These are phyloP conservation scores for Phytophthora citricola DNA, from an alignment of 352 stramenopile species.

Conservation along the genomic window DNA sequence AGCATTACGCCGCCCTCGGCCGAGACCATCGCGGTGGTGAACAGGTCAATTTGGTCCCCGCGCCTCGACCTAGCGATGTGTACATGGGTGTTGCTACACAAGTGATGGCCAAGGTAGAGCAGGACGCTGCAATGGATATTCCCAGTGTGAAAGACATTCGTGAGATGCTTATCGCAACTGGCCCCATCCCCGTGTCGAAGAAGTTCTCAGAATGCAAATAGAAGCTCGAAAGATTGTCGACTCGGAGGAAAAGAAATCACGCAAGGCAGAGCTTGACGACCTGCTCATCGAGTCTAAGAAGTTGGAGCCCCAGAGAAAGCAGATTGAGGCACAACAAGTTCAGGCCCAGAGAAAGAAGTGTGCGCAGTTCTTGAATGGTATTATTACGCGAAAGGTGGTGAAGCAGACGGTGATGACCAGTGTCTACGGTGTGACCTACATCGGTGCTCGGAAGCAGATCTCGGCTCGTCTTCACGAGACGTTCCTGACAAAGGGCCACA, in stretches of 20 bases:
- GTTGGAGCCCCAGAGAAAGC: too few species aligned
- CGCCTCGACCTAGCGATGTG: constrained; percentile 96
- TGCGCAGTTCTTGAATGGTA: constrained; percentile 74
- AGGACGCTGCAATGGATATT: constrained; percentile 60
- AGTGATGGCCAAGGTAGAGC: constrained; percentile 84
- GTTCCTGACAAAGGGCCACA: constrained; percentile 78
- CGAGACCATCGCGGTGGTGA: constrained; percentile 94
- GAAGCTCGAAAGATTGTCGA: too few species aligned
- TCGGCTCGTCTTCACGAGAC: constrained; percentile 95
- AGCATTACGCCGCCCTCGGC: constrained; percentile 99
- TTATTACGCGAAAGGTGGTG: constrained; percentile 95
- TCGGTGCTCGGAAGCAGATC: constrained; percentile 99
- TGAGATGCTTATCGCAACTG: constrained; percentile 19
- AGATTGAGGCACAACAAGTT: neutral
- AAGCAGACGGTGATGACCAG: constrained; percentile 99
- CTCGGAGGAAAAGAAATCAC: neutral
- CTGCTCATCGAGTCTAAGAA: constrained; percentile 4
- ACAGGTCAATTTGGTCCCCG: constrained; percentile 97
- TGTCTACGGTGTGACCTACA: constrained; percentile 99
- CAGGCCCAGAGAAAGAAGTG: constrained; percentile 68
- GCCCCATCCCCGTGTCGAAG: too few species aligned
- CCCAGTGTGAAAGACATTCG: constrained; percentile 46
- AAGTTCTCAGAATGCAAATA: too few species aligned
- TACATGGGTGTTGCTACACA: constrained; percentile 94
- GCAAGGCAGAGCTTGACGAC: constrained; percentile 3